Conservation (phyloP, 2,329 filamentous ascomycete species). For the Westerdykella sp. region DNA sequence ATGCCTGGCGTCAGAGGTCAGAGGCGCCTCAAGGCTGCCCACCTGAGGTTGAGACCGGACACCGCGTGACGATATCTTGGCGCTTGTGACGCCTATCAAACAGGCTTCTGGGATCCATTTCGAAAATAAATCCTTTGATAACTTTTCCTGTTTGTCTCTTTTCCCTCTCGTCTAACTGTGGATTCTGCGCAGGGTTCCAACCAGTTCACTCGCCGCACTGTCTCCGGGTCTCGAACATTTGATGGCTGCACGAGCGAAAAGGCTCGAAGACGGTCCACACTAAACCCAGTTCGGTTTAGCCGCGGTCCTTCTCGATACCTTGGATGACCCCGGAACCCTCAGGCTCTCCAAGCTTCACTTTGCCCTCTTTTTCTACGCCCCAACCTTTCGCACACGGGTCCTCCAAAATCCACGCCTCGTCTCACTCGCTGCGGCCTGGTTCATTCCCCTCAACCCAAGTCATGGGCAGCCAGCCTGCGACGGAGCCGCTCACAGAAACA, state of each 20-base stretch:
- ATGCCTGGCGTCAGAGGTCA: no score
- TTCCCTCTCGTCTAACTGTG: no score
- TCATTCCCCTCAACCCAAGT: background rate
- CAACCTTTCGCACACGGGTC: background rate
- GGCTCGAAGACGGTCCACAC: background rate
- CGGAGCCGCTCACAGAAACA: background rate
- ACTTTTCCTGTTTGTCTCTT: no score
- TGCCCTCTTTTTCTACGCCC: background rate
- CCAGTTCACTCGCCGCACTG: background rate
- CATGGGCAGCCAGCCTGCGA: background rate
- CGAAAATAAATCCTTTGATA: no score
- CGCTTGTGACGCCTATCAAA: background rate
- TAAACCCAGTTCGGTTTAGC: background rate
- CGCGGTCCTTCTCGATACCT: conserved; percentile 5
- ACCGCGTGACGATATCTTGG: no score
- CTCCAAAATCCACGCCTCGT: background rate
- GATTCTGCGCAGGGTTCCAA: background rate
- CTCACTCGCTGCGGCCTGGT: background rate
- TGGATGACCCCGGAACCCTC: conserved; percentile 1
- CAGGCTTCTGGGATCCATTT: background rate
- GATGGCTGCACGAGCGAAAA: background rate
- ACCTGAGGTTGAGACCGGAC: no score
- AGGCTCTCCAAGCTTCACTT: background rate
- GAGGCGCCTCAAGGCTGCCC: no score
- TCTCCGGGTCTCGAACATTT: background rate